Base-by-base conservation (phyloP, 1,284 basidiomycete genomes). In the Waitea zeae region DNA sequence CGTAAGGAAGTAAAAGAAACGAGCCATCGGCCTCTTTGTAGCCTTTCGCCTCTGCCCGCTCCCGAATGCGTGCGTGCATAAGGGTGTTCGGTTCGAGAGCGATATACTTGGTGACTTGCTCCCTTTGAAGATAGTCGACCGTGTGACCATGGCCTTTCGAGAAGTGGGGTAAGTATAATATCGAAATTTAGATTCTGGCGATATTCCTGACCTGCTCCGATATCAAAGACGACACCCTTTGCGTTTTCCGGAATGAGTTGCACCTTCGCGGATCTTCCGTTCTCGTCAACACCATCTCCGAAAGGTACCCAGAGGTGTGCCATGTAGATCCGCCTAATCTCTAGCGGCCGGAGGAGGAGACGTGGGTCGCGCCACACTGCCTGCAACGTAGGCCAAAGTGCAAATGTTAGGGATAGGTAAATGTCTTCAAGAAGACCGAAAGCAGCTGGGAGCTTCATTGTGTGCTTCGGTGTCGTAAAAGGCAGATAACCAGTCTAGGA, bases 41-140 rank as follows among this genome's bases (percentile, higher is more conserved):
- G 1, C 76, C 76, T 5, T 56, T 60, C 12, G 48, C 45, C 15
- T 52, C 46, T 7, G 74, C 76, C 5, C 48, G 46, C 2, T 44
- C 46, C 19, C 69, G 62, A 31, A 81, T 62, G 17, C 59, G 46
- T 14, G 50, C 37, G 46, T 80, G 75, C 74, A 81, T 79, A 40
- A 53, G 50, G 3, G 39, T 35, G 42, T 79, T 81, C 9, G 78
- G 76, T 44, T 81, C 77, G 7, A 82, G 49, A 1, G 76, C 77
- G 35, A 80, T 51, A 42, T 81, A 81, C 46, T 58, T 67, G 0
- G 64, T 63, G 19, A 80, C 70, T 27, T 53, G 56, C 1, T 43
- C 40, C n/a, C 46, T 54, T 40, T 77, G 61, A 20, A 82, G 61
- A 43, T 81, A 80, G 9, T 57, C 54, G 4, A 60, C 53, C 0